These are phyloP conservation scores for Erucastrum elatum DNA, from an alignment of 345 rosid genomes.

Conservation along the genomic window DNA sequence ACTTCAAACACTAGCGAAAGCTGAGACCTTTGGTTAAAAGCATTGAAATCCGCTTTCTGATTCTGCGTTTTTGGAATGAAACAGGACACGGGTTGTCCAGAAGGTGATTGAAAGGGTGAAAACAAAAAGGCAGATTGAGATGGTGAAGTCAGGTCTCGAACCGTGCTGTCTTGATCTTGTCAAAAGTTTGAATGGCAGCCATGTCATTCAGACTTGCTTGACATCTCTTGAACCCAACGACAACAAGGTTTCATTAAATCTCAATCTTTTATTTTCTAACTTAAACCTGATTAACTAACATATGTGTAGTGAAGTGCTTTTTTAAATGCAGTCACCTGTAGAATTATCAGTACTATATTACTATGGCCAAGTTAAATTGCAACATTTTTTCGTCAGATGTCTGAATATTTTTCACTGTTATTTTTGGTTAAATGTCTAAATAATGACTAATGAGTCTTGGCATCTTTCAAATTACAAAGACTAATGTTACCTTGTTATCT, in stretches of 20 bases:
- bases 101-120: slow-evolving; percentile 64
- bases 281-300: neutral
- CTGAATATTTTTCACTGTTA: neutral
- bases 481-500: neutral
- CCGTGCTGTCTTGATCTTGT: slow-evolving; percentile 62
- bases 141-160: slow-evolving; percentile 50
- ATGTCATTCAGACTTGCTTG: slow-evolving; percentile 74
- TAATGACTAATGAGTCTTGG: neutral
- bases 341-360: neutral
- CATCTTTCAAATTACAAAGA: neutral
- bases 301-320: neutral
- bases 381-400: neutral
- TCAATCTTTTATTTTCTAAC: neutral
- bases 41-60: neutral
- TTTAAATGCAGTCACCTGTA: neutral
- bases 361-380: neutral
- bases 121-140: slow-evolving; percentile 54
- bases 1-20: neutral
- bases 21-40: slow-evolving; percentile 19
- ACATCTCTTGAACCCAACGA: slow-evolving; percentile 54
- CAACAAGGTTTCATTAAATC: slow-evolving; percentile 48
- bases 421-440: neutral
- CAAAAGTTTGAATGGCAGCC: slow-evolving; percentile 74
- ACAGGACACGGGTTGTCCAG: slow-evolving; percentile 77
- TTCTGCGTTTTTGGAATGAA: neutral